Conservation (phyloP, 2,329 filamentous ascomycete genomes). For the Sporothrix dimorphospora region DNA sequence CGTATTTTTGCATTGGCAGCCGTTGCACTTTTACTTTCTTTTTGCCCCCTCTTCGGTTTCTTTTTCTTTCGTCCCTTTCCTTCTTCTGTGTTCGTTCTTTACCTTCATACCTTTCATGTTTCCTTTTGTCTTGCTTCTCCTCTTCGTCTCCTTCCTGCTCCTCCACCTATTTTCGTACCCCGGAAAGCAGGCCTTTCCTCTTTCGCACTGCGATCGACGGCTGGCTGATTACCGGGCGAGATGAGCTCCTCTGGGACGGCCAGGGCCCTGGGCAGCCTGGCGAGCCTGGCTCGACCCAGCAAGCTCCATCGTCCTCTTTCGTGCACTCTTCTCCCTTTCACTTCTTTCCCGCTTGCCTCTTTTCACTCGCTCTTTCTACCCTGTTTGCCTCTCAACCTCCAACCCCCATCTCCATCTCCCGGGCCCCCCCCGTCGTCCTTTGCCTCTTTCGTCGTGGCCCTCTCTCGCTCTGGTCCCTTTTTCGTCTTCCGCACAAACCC, state of each 20-base stretch:
- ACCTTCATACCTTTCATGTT: neutral
- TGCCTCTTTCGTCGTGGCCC: too few species aligned
- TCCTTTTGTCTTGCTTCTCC: neutral
- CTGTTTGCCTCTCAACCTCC: neutral
- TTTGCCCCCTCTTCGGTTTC: neutral
- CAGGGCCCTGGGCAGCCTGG: slow-evolving; percentile 12
- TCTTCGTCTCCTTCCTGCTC: neutral
- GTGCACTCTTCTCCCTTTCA: neutral
- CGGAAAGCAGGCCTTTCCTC: neutral
- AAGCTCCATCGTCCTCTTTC: neutral
- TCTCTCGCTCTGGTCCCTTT: too few species aligned
- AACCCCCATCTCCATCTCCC: neutral
- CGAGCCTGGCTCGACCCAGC: neutral
- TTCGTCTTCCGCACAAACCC: neutral
- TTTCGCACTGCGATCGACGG: neutral
- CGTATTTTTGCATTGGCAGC: neutral
- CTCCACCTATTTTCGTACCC: neutral
- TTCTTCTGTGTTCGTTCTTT: neutral
- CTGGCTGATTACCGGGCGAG: slow-evolving; percentile 16
- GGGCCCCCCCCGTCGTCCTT: neutral
- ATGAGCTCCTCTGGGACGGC: neutral
- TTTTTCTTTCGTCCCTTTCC: neutral
- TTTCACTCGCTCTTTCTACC: too few species aligned
- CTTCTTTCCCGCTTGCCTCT: neutral
- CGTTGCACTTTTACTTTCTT: neutral